These are phyloP conservation scores for Magnaporthiopsis poae DNA, from an alignment of 2,329 filamentous ascomycete species.

Conservation along the genomic window DNA sequence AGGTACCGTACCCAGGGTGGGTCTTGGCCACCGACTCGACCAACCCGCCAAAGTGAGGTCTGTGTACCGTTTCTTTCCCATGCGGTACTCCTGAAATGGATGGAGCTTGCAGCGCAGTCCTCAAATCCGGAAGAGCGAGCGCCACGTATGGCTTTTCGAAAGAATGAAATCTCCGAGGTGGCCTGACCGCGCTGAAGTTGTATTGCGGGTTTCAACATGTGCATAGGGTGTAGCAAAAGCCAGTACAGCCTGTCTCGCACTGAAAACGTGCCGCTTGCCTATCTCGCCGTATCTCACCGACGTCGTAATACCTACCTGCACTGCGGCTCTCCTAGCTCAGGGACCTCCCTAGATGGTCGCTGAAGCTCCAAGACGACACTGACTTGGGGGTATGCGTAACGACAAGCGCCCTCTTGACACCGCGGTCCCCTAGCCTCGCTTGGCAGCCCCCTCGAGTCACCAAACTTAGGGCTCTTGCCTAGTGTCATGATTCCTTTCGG, in stretches of 20 bases:
- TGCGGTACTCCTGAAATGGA: neutral
- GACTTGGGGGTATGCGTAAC: too few species aligned
- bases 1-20: neutral
- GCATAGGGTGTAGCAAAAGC: neutral
- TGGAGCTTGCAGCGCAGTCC: neutral
- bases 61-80: neutral
- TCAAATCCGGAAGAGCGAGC: too few species aligned
- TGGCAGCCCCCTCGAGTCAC: neutral
- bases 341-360: neutral
- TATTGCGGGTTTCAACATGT: neutral
- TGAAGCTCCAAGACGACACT: neutral
- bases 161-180: neutral
- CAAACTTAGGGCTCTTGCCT: neutral
- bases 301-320: neutral
- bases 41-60: neutral
- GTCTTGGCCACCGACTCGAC: neutral
- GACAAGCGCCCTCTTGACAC: neutral
- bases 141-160: neutral
- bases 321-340: neutral
- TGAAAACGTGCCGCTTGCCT: too few species aligned
- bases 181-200: neutral
- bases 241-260: neutral
- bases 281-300: too few species aligned
- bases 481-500: neutral
- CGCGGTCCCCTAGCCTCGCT: neutral